Conservation (phyloP, 441 rosid species). For the Populus hybrid region DNA sequence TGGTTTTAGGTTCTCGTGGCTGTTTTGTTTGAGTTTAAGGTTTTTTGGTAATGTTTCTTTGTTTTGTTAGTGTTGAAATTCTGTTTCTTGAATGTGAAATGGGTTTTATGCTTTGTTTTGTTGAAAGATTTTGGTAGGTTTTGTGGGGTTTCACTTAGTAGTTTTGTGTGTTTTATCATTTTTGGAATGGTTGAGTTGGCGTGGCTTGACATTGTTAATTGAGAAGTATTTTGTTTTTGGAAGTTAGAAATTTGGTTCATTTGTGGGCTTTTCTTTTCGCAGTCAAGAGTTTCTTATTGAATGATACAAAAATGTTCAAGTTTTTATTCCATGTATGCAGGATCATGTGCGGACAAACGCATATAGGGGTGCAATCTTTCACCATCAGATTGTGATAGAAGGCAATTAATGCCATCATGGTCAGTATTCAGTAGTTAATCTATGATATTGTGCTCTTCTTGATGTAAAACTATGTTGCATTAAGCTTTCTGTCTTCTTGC, state of each 20-base stretch:
- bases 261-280: slow-evolving; percentile 10
- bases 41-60: background rate
- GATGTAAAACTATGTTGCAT: slow-evolving; percentile 1
- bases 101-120: background rate
- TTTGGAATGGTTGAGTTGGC: background rate
- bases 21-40: background rate
- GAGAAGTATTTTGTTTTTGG: background rate
- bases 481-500: background rate
- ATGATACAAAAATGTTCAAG: background rate
- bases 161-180: background rate
- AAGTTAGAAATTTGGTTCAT: background rate
- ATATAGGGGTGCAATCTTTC: slow-evolving; percentile 78
- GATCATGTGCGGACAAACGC: slow-evolving; percentile 91
- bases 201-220: background rate
- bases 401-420: slow-evolving; percentile 62
- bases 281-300: background rate
- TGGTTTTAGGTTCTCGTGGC: background rate
- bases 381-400: slow-evolving; percentile 70
- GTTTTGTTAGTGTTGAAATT: background rate
- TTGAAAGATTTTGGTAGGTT: background rate
- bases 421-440: slow-evolving; percentile 9
- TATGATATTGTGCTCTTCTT: slow-evolving; percentile 9
- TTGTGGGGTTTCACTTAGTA: background rate
- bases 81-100: background rate
- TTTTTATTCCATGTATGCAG: slow-evolving; percentile 32